Conservation (phyloP, 768 basidiomycete genomes). For the Psilocybe subaeruginosa region DNA sequence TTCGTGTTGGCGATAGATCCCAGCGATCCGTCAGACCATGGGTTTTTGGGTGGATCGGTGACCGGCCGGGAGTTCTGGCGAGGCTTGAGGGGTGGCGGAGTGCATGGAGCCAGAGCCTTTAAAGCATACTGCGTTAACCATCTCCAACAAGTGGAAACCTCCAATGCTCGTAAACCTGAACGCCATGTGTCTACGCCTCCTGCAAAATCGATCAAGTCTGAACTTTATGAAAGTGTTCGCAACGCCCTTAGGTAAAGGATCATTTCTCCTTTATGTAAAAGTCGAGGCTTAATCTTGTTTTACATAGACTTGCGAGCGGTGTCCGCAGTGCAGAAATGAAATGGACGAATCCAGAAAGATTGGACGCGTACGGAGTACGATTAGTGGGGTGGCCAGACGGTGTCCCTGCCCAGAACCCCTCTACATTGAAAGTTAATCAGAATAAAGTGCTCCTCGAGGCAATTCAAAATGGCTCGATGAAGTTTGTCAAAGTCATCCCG, state of each 20-base stretch:
- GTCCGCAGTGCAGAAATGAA: slow-evolving; percentile 74
- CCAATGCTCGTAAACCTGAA: slow-evolving; percentile 3
- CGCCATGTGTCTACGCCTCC: slow-evolving; percentile 23
- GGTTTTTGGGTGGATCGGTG: slow-evolving; percentile 67
- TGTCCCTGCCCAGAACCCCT: slow-evolving; percentile 66
- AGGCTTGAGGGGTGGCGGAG: slow-evolving; percentile 59
- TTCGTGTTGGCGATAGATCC: slow-evolving; percentile 67
- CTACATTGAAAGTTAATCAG: slow-evolving; percentile 54
- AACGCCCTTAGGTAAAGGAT: slow-evolving; percentile 51
- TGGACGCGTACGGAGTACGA: slow-evolving; percentile 59
- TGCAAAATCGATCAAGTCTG: slow-evolving; percentile 49
- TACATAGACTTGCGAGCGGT: slow-evolving; percentile 53
- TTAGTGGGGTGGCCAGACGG: slow-evolving; percentile 66
- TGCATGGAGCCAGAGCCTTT: slow-evolving; percentile 58
- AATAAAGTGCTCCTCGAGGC: slow-evolving; percentile 56
- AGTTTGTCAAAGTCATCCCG: slow-evolving; percentile 41
- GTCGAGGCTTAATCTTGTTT: slow-evolving; percentile 5
- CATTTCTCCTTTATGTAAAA: slow-evolving; percentile 8
- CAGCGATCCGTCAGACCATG: slow-evolving; percentile 42
- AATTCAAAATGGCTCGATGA: slow-evolving; percentile 48
- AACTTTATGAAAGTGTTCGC: slow-evolving; percentile 58
- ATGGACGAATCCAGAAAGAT: slow-evolving; percentile 67
- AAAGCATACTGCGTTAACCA: slow-evolving; percentile 45
- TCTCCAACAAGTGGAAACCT: slow-evolving; percentile 11
- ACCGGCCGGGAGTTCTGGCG: slow-evolving; percentile 71